A percentile compares a stretch with the other conserved stretches of the same genome.
Conservation (phyloP, 768 basidiomycete species). For the Plicaturopsis crispa region DNA sequence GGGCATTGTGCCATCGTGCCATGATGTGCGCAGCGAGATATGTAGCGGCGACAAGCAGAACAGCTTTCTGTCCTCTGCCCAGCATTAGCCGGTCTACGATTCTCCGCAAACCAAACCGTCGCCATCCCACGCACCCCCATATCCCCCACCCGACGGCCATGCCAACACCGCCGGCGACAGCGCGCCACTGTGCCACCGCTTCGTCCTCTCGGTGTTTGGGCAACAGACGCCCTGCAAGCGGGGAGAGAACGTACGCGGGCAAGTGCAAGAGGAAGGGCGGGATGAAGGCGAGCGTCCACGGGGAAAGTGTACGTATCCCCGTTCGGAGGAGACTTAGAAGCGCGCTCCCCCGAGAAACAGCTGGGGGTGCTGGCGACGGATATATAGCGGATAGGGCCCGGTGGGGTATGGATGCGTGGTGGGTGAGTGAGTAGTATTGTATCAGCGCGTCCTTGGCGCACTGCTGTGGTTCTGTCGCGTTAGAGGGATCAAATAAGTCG, state of each 20-base stretch:
- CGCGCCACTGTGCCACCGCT: slow-evolving; percentile 63
- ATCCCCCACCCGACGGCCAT: slow-evolving; percentile 17
- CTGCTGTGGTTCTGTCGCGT: slow-evolving; percentile 12
- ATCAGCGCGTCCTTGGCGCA: slow-evolving; percentile 37
- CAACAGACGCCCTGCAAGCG: slow-evolving; percentile 33
- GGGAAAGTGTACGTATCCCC: slow-evolving; percentile 34
- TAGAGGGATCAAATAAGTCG: slow-evolving; percentile 24
- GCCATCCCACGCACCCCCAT: background rate
- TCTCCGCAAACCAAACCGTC: background rate
- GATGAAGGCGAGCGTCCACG: slow-evolving; percentile 29
- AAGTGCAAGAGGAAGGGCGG: slow-evolving; percentile 43
- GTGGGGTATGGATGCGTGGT: slow-evolving; percentile 44
- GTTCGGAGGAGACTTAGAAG: slow-evolving; percentile 25
- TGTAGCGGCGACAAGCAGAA: background rate
- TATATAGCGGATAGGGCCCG: slow-evolving; percentile 34
- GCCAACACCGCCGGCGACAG: slow-evolving; percentile 41
- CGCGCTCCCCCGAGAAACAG: slow-evolving; percentile 24
- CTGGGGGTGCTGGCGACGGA: slow-evolving; percentile 24
- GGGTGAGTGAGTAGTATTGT: slow-evolving; percentile 49
- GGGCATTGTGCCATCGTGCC: background rate
- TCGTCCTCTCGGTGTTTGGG: slow-evolving; percentile 51
- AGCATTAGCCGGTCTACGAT: background rate
- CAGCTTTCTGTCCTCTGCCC: background rate
- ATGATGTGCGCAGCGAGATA: background rate
- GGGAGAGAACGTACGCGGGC: slow-evolving; percentile 49